These are phyloP conservation scores for Suillus tomentosus DNA, from an alignment of 768 basidiomycete genomes.

Conservation along the genomic window DNA sequence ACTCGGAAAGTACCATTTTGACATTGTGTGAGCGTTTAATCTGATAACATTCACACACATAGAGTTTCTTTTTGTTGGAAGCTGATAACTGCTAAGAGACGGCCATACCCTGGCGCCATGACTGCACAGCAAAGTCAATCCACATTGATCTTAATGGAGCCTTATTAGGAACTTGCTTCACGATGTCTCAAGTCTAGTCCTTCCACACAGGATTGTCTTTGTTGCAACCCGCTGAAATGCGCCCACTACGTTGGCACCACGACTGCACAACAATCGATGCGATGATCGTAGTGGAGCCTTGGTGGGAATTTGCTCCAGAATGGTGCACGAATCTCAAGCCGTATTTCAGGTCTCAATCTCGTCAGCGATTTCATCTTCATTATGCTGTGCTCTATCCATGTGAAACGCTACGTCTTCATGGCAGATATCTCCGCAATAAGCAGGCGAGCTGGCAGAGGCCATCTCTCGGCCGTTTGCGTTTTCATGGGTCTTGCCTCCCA, in stretches of 20 bases:
- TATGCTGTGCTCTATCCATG: not conserved
- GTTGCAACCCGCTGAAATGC: not conserved
- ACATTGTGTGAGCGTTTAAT: not conserved
- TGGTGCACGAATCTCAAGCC: not conserved
- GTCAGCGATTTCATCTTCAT: conserved; percentile 4
- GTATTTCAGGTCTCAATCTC: not conserved
- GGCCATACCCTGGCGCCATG: not conserved
- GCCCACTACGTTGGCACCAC: not conserved
- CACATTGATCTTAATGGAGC: not conserved
- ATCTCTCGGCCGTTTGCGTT: conserved; percentile 1
- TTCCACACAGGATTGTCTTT: not conserved
- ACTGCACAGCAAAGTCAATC: conserved; percentile 1
- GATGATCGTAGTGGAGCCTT: not conserved
- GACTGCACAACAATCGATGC: not conserved
- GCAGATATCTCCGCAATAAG: not conserved
- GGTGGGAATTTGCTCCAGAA: not conserved
- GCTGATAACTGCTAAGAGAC: not conserved
- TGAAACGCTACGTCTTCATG: not conserved
- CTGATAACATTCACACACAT: conserved; percentile 8
- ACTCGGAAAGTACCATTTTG: conserved; percentile 2
- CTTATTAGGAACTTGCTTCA: not conserved
- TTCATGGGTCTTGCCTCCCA: not conserved
- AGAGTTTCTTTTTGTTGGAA: not conserved
- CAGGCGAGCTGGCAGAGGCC: not conserved
- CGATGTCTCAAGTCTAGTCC: not conserved